Evolutionary conservation across 2,329 filamentous ascomycete genomes (phyloP), one percentile per base, ranked within the genome.

Genomic region (Paramyrothecium sp.): DNA sequence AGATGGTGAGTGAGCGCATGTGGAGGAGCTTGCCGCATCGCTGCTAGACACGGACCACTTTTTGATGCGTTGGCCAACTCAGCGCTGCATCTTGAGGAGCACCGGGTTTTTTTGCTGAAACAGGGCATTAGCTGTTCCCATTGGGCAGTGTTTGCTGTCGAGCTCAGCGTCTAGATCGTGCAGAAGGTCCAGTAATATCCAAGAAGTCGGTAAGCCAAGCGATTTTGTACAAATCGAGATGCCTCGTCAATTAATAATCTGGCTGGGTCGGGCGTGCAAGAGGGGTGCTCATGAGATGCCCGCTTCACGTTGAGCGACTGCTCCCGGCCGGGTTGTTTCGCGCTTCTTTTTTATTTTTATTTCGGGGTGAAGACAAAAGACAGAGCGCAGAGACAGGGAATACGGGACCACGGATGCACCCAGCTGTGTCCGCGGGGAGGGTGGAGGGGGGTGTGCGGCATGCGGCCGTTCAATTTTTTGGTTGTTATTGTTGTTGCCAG

Each of bases 21-120:
- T 62, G 60, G 65, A 64, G 66, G 71, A 38, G 33, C 33, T 38
- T 38, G 33, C 33, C 33, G 33, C 16, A 16, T 16, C 16, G 33
- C 33, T n/a, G 33, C 71, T 73, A 72, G 70, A 73, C 71, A 74
- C 70, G 73, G 71, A 69, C 71, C 73, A 74, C 71, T 71, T 51
- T 51, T 48, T 73, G 71, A 72, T 74, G 72, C 70, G 71, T 73
- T 74, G 71, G 72, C 71, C 72, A 75, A 70, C 72, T 72, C 72
- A 75, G 73, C 69, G 70, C 62, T 74, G 72, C 72, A 88, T 70
- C 57, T 12, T 11, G 30, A 38, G 68, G 67, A 66, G 65, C 69
- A 70, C 68, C 67, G 65, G 66, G 66, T 65, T 65, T 63, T 55
- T 57, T 60, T n/a, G 49, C 49, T 30, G 49, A 38, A 38, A 38